Evolutionary conservation across 441 rosid species (phyloP).

Genomic region (Flueggea neowawraea): DNA sequence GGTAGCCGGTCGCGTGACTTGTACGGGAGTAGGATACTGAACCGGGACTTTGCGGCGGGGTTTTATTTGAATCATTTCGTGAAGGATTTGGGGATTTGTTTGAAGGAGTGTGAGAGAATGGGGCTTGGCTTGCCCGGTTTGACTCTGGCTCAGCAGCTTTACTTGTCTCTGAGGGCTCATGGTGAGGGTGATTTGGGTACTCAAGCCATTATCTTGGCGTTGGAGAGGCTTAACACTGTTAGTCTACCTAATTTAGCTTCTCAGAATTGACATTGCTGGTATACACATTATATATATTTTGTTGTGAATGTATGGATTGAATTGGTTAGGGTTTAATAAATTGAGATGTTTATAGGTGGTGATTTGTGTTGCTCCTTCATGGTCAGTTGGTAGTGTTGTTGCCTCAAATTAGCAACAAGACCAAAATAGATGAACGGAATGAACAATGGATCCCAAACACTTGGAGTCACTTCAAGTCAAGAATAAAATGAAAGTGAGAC

Average conservation of each 20-base stretch:
- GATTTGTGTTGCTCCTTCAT: no score
- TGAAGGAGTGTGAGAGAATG: slow-evolving; percentile 80
- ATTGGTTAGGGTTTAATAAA: no score
- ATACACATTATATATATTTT: no score
- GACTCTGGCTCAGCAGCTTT: slow-evolving; percentile 87
- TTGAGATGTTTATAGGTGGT: no score
- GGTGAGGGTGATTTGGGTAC: slow-evolving; percentile 78
- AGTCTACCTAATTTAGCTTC: slow-evolving; percentile 27
- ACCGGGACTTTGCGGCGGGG: slow-evolving; percentile 80
- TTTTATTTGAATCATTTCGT: slow-evolving; percentile 82
- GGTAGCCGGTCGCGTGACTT: slow-evolving; percentile 71
- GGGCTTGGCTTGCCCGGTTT: slow-evolving; percentile 78
- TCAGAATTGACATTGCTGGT: no score
- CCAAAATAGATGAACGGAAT: no score
- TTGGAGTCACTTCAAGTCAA: no score
- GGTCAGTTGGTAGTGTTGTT: no score
- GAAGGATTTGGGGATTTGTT: slow-evolving; percentile 86
- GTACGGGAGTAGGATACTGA: slow-evolving; percentile 57
- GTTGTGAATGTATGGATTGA: no score
- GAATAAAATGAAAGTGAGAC: no score
- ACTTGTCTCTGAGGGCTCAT: slow-evolving; percentile 83
- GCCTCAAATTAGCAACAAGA: no score
- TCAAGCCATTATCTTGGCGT: slow-evolving; percentile 74
- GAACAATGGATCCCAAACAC: no score
- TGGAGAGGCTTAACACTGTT: slow-evolving; percentile 76